These are phyloP conservation scores for Pilatotrama ljubarskyi DNA, from an alignment of 768 basidiomycete species.

Conservation along the genomic window DNA sequence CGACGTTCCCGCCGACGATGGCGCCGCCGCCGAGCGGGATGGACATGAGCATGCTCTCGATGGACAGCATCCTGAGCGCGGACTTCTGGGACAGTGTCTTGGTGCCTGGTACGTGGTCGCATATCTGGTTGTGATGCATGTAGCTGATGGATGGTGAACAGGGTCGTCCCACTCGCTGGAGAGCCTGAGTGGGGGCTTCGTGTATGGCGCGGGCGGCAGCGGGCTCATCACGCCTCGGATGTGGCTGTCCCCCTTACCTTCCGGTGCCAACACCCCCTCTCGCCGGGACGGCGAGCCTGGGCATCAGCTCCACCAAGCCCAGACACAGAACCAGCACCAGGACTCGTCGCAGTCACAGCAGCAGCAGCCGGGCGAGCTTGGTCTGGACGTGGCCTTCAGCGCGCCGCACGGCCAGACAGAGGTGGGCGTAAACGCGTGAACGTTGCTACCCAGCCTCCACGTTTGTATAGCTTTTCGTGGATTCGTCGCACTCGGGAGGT, in stretches of 20 bases:
- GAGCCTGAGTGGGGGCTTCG: constrained; percentile 81
- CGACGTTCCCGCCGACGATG: constrained; percentile 89
- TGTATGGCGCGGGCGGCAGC: constrained; percentile 81
- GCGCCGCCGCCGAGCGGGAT: constrained; percentile 48
- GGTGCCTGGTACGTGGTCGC: constrained; percentile 65
- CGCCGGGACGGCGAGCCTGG: constrained; percentile 5
- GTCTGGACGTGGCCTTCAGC: constrained; percentile 3
- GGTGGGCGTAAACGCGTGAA: constrained; percentile 8
- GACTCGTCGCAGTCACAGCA: constrained; percentile 8
- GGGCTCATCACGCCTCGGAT: constrained; percentile 78
- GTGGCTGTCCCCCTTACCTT: constrained; percentile 58
- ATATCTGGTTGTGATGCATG: neutral
- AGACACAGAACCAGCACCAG: constrained; percentile 24
- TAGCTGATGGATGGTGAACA: constrained; percentile 29
- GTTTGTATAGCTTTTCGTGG: neutral
- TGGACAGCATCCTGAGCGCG: constrained; percentile 79
- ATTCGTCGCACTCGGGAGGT: neutral
- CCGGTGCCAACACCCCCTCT: constrained; percentile 51
- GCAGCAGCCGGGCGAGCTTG: constrained; percentile 2
- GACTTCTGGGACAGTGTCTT: constrained; percentile 89
- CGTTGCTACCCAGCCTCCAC: neutral
- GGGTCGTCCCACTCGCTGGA: constrained; percentile 82
- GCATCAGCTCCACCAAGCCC: constrained; percentile 5
- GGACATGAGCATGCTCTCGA: constrained; percentile 55
- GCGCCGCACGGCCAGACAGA: constrained; percentile 2